Evolutionary conservation across 202 grass and related monocot genomes (phyloP), one percentile per base, ranked within the genome.

Genomic region (Schoenoplectus tabernaemontani): DNA sequence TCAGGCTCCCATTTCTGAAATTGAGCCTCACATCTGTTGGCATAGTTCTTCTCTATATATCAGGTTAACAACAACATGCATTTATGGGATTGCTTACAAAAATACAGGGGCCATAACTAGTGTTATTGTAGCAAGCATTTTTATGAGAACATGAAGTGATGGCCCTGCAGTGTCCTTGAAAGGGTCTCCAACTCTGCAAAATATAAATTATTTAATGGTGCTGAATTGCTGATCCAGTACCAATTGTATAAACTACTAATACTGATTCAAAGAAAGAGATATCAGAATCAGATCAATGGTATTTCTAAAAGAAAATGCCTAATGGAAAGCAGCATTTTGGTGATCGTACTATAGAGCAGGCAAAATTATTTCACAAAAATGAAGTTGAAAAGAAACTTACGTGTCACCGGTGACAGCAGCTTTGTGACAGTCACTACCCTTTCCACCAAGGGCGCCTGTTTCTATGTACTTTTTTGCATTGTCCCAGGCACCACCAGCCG

Each of bases 391-490:
- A 83, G 54, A 39, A 81, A 92, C 91, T 88, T 91, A 98, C 91
- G 96, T 98, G 26, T 98, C 96, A 19, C 96, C 96, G 54, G 96
- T 98, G 81, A 98, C 80, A 11, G 96, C 96, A 5, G 96, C 96
- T 85, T 98, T 95, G 83, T 98, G 96, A 73, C 86, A 54, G 34
- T 98, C 91, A 7, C 96, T 98, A 56, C 91, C 96, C 88, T 98
- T 98, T 69, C 96, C 96, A 80, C 96, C 96, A 66, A 96, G 88
- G 57, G 90, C 96, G 15, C 96, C 96, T 86, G 96, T 99, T 83
- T 99, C 96, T 60, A 99, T 99, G 80, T 96, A 99, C 54, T 99
- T 99, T 85, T 99, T 99, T 15, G 96, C 96, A 82, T 99, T 99
- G 78, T 99, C 96, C 96, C 96, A 96, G 42, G 96, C 96, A 38